Base-by-base conservation (phyloP, 495 filamentous ascomycete genomes). In the Aspergillus wentii region DNA sequence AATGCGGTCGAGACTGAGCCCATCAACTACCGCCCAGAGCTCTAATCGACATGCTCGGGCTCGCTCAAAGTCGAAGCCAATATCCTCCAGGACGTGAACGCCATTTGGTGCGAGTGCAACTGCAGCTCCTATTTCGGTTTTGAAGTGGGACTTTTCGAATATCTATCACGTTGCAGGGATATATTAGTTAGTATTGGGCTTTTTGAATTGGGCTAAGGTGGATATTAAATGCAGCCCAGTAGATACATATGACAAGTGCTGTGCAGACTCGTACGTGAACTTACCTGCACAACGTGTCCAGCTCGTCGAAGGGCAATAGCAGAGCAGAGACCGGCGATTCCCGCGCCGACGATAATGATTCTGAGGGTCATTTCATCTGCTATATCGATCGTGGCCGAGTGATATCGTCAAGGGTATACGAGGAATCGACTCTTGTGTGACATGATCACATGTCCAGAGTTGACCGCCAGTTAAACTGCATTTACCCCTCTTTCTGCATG, bases 271-370 rank as follows among this genome's bases (percentile, higher is more conserved):
- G n/a, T n/a, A n/a, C n/a, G n/a, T n/a, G 26, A 6, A 29, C 26
- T 4, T 29, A 29, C 26, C 22, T 29, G 11, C 26, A 29, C 26
- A n/a, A 9, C 14, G 10, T 29, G 26, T 9, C 26, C 40, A 13
- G 40, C 40, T 11, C 23, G 17, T 15, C 33, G 31, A 17, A 43
- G 28, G 4, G 32, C 32, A 20, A 69, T 64, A 7, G 57, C 63
- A 10, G 62, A 58, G 15, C 60, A 42, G 11, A 69, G 54, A 10
- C 65, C 63, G 3, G 59, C 61, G 6, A 69, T 33, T 3, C 65
- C 65, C 5, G 61, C 65, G 13, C 61, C 65, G 19, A 68, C 44
- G 33, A 68, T 40, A n/a, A 63, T 43, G 10, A 67, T 32, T 13
- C 22, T 20, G n/a, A 11, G 8, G 17, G 19, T 33, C 28, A 20